Base-by-base conservation (phyloP, 768 basidiomycete genomes). In the Boletales sp. region DNA sequence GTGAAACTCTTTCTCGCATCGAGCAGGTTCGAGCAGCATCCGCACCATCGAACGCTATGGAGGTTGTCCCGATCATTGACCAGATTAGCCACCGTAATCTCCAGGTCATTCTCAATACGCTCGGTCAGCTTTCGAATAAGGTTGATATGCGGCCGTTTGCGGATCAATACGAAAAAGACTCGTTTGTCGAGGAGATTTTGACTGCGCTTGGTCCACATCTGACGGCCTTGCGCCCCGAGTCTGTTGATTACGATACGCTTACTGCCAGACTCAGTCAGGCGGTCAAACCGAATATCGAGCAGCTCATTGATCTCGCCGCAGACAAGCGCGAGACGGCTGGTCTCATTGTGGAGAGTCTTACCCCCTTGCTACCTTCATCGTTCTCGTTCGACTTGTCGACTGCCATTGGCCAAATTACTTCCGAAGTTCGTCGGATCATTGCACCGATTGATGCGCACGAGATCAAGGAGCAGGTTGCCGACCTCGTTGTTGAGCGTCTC, bases 381-480 rank as follows among this genome's bases (percentile, higher is more conserved):
- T 43, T 66, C 7, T 60, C 74, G 24, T 37, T 76, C 31, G 83
- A 91, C 58, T 74, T 76, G 1, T 77, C 81, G 42, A 72, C 74
- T 3, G 68, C 91, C 43, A 75, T 80, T 8, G 63, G 74, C 21
- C 74, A 87, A 53, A 71, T 93, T 43, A 80, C 80, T 5, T 69
- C 78, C 2, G 90, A 91, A 66, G 77, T 93, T 37, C 80, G 84
- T 45, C 77, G 79, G 19, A 79, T 83, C 24, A 83, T 88, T 51
- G 84, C 82, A 0, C 86, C 86, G 0, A 79, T 92, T 19, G 90
- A 93, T 59, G 81, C 87, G 0, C 87, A 90, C 57, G 86, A 87
- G 64, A 87, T 93, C 63, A 90, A 90, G 72, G 90, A 92, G 60
- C 87, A 90, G 60, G 89, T 93, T 0, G 87, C 90, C 2, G 90